Conservation (phyloP, 2,329 filamentous ascomycete genomes). For the Neoascochyta sp. region DNA sequence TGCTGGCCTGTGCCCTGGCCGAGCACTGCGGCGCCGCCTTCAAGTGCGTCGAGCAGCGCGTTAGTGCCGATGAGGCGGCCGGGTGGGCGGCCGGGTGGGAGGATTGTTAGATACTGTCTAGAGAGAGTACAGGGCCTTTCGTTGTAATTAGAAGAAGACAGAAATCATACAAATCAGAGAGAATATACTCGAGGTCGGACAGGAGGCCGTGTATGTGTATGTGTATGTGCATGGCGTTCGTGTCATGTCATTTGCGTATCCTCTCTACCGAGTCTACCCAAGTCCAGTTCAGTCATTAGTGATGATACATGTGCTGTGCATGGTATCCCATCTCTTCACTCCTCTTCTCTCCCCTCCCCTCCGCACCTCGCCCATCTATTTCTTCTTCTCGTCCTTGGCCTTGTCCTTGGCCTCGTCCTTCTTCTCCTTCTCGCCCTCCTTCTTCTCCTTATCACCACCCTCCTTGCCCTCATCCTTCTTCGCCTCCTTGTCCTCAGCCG, state of each 20-base stretch:
- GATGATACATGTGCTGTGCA: too few species aligned
- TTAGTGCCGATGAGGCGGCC: constrained; percentile 65
- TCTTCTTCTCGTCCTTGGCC: constrained; percentile 57
- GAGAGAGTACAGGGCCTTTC: too few species aligned
- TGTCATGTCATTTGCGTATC: too few species aligned
- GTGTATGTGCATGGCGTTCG: too few species aligned
- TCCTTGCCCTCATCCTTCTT: constrained; percentile 59
- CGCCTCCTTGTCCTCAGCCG: constrained; percentile 89
- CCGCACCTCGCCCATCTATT: constrained; percentile 3
- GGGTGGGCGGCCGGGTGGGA: constrained; percentile 56
- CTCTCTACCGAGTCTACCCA: too few species aligned
- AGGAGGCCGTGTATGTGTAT: too few species aligned
- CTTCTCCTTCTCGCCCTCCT: constrained; percentile 50
- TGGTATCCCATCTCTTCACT: too few species aligned
- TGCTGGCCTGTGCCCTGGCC: constrained; percentile 76
- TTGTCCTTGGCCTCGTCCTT: constrained; percentile 55
- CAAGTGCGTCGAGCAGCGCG: constrained; percentile 54
- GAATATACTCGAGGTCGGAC: too few species aligned
- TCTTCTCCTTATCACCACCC: constrained; percentile 61
- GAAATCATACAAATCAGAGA: too few species aligned
- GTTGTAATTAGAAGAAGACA: too few species aligned
- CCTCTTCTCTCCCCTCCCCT: constrained; percentile 2
- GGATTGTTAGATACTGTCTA: too few species aligned
- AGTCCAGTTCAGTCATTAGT: too few species aligned
- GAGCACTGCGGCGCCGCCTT: constrained; percentile 62